These are phyloP conservation scores for Elaeagnus macrophylla DNA, from an alignment of 306 rosid species.

Conservation along the genomic window DNA sequence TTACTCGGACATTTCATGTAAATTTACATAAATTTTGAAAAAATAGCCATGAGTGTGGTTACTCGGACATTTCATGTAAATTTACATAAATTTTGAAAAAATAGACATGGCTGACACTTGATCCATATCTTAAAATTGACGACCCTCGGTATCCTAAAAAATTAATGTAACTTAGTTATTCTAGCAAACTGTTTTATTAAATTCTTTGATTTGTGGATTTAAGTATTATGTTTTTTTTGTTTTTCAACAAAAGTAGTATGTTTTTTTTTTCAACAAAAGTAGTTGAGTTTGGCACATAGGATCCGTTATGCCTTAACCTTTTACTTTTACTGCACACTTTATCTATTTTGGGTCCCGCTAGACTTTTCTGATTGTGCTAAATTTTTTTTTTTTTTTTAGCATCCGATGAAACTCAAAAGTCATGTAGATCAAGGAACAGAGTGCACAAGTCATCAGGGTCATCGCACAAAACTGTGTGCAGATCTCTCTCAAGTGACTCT, in stretches of 20 bases:
- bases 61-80: no score
- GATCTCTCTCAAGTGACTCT: slow-evolving; percentile 85
- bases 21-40: no score
- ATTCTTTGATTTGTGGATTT: slow-evolving; percentile 30
- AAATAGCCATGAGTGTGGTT: no score
- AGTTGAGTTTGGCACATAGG: slow-evolving; percentile 61
- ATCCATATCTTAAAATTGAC: no score
- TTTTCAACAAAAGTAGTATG: slow-evolving; percentile 23
- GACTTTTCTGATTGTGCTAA: slow-evolving; percentile 31
- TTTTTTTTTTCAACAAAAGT: slow-evolving; percentile 24
- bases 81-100: no score
- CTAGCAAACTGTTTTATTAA: slow-evolving; percentile 26
- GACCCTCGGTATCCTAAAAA: no score
- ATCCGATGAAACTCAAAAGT: slow-evolving; percentile 84
- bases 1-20: no score
- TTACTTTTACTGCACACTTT: slow-evolving; percentile 41
- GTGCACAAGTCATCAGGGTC: slow-evolving; percentile 78
- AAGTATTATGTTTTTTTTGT: slow-evolving; percentile 18
- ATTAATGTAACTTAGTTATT: no score
- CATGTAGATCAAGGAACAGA: slow-evolving; percentile 86
- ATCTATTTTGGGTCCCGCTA: slow-evolving; percentile 29
- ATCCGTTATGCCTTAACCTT: slow-evolving; percentile 55
- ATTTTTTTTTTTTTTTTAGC: slow-evolving; percentile 43
- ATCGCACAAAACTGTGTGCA: slow-evolving; percentile 76
- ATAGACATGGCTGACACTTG: no score